phyloP scores from a whole-genome alignment of 371 early-diverging fungal species.

The Apophysomyces trapeziformis region DNA sequence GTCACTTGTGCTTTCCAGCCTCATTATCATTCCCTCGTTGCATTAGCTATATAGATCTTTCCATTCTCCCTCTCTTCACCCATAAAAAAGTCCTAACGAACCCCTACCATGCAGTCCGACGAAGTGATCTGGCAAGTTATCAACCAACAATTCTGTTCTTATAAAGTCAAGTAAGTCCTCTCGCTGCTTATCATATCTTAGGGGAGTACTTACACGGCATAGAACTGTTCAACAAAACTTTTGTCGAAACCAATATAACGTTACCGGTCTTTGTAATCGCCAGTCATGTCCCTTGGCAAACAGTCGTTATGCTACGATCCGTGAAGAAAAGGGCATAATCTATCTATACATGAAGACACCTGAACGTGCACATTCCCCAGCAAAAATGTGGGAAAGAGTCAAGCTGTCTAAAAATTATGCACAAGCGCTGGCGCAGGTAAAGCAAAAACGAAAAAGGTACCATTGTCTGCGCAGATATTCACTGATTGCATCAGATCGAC shows the following conservation, averaged over 20 bases:
- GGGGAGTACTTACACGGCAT: not conserved
- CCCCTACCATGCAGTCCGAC: slow-evolving; percentile 47
- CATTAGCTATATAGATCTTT: slow-evolving; percentile 1
- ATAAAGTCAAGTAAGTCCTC: slow-evolving; percentile 88
- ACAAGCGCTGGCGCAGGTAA: slow-evolving; percentile 85
- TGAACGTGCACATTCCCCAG: slow-evolving; percentile 96
- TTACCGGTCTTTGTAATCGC: slow-evolving; percentile 97
- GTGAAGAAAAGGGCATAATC: slow-evolving; percentile 85
- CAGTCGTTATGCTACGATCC: slow-evolving; percentile 97
- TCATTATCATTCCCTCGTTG: not conserved
- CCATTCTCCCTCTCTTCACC: not conserved
- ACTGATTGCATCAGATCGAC: slow-evolving; percentile 74
- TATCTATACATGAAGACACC: slow-evolving; percentile 97
- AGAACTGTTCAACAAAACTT: slow-evolving; percentile 58
- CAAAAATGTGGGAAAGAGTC: slow-evolving; percentile 95
- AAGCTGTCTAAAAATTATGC: slow-evolving; percentile 94
- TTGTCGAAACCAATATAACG: slow-evolving; percentile 98
- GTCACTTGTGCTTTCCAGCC: not conserved
- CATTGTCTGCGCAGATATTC: not conserved
- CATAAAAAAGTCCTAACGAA: not conserved
- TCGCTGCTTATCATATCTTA: not conserved
- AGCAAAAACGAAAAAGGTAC: slow-evolving; percentile 1
- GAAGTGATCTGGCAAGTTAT: slow-evolving; percentile 94
- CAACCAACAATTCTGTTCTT: slow-evolving; percentile 93
- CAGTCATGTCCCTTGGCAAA: slow-evolving; percentile 99